phyloP scores from a whole-genome alignment of 164 flowering plant species.

The Aristolochia californica region DNA sequence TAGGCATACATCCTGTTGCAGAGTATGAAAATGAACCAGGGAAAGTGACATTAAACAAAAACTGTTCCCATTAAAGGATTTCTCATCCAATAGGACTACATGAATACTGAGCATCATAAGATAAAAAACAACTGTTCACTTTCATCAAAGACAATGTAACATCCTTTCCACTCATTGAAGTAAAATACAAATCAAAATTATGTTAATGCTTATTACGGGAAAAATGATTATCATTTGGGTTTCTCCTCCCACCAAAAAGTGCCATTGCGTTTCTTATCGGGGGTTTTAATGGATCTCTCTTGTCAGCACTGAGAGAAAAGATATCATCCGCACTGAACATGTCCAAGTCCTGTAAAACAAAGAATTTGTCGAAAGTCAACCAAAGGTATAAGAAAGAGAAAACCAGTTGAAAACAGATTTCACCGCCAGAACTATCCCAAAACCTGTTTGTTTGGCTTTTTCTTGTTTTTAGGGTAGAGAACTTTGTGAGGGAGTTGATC shows the following conservation, averaged over 20 bases:
- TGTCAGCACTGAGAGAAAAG: conserved; percentile 43
- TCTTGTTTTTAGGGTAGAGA: conserved; percentile 68
- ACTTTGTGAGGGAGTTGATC: conserved; percentile 88
- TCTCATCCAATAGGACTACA: too few species aligned
- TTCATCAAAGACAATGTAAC: too few species aligned
- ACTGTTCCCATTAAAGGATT: too few species aligned
- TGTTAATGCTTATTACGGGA: conserved; percentile 38
- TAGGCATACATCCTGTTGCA: too few species aligned
- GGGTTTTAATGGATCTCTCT: conserved; percentile 54
- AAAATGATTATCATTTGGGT: conserved; percentile 81
- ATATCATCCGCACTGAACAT: conserved; percentile 34
- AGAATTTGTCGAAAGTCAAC: not conserved
- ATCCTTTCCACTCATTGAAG: too few species aligned
- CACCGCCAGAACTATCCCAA: not conserved
- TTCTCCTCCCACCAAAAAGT: conserved; percentile 64
- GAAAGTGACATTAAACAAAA: too few species aligned
- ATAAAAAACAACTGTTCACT: too few species aligned
- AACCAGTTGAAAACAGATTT: not conserved
- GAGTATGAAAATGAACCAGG: too few species aligned
- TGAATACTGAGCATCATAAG: too few species aligned
- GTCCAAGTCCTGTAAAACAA: conserved; percentile 38
- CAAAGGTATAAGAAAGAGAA: not conserved
- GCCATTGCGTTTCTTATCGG: conserved; percentile 66
- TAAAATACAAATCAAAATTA: not conserved
- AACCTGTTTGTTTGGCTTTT: conserved; percentile 59